Conservation (phyloP, 2,329 filamentous ascomycete genomes). For the Curvularia spicifera region DNA sequence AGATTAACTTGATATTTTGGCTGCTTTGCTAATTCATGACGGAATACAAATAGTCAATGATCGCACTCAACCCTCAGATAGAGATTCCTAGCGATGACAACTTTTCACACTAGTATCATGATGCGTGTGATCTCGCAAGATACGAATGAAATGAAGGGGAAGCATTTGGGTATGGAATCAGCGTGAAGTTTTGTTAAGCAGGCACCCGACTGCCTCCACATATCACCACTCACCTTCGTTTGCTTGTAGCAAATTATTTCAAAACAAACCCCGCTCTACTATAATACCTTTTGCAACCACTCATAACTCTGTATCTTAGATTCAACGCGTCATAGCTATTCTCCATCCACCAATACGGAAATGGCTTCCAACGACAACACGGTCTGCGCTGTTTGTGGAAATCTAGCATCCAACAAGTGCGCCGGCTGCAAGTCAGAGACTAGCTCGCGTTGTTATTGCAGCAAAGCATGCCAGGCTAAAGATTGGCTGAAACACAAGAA, state of each 20-base stretch:
- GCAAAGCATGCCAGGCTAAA: slow-evolving; percentile 3
- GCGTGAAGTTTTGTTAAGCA: not conserved
- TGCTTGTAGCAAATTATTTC: not conserved
- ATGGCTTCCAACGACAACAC: not conserved
- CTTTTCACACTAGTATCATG: not conserved
- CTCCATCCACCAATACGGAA: too few species aligned
- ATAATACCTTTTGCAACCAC: not conserved
- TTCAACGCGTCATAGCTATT: too few species aligned
- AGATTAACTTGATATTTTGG: not conserved
- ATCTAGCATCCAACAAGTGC: slow-evolving; percentile 8
- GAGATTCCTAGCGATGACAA: not conserved
- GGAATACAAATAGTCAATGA: not conserved
- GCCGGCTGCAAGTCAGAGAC: not conserved
- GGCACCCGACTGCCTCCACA: not conserved
- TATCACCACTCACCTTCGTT: not conserved
- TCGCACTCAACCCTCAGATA: not conserved
- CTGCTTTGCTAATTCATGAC: not conserved
- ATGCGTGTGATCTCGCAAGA: not conserved
- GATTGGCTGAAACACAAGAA: slow-evolving; percentile 12
- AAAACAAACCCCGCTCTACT: not conserved
- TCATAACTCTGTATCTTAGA: not conserved
- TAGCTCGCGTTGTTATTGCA: slow-evolving; percentile 2
- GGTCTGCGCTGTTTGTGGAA: not conserved
- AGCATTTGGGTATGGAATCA: not conserved
- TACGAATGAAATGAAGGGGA: not conserved